Conservation (phyloP, 345 rosid species). For the Aethionema arabicum region DNA sequence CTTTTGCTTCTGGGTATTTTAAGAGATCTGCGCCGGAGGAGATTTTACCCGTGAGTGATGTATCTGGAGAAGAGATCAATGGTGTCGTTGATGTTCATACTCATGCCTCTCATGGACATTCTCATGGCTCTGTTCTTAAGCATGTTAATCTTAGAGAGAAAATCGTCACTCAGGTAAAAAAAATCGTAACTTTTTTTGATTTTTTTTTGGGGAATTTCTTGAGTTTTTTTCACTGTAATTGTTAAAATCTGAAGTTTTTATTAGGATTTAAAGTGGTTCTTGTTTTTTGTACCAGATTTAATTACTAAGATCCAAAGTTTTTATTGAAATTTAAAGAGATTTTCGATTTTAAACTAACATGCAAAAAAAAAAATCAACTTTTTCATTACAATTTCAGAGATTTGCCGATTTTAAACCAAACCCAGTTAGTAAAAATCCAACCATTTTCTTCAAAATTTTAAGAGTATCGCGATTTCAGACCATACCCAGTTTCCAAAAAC, state of each 20-base stretch:
- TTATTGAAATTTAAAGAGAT: too few species aligned
- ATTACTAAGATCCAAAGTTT: too few species aligned
- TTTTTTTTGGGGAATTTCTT: too few species aligned
- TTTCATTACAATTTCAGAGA: too few species aligned
- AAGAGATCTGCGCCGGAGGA: slow-evolving; percentile 37
- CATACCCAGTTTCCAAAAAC: neutral
- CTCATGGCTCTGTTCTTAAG: slow-evolving; percentile 49
- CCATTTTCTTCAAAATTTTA: neutral
- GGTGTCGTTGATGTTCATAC: slow-evolving; percentile 52
- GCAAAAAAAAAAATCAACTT: too few species aligned
- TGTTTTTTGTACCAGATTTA: too few species aligned
- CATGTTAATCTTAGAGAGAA: slow-evolving; percentile 37
- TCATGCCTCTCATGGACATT: slow-evolving; percentile 59
- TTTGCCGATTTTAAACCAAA: neutral
- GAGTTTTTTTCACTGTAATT: too few species aligned
- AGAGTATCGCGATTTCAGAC: neutral
- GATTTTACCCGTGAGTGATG: slow-evolving; percentile 26
- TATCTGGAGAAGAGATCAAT: slow-evolving; percentile 2
- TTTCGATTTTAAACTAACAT: too few species aligned
- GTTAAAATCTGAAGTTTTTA: neutral
- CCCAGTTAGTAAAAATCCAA: too few species aligned
- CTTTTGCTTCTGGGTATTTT: slow-evolving; percentile 48
- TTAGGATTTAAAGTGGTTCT: neutral
- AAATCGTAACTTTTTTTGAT: neutral
- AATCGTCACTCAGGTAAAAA: slow-evolving; percentile 39